phyloP scores from a whole-genome alignment of 352 stramenopile genomes.

The Globisporangium ultimum region DNA sequence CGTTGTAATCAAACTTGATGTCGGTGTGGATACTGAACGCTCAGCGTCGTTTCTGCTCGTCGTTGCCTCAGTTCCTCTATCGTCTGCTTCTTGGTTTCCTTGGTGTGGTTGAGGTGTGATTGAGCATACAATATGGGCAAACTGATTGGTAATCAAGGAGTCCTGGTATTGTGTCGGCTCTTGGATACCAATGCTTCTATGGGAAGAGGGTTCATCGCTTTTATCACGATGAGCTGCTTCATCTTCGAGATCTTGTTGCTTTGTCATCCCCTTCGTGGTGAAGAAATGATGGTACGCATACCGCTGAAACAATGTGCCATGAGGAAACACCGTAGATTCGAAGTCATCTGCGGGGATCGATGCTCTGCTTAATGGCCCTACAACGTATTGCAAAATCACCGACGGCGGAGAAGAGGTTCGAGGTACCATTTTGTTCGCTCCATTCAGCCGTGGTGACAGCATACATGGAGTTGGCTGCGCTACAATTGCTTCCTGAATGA shows the following conservation, averaged over 20 bases:
- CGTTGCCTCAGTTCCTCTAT: not conserved
- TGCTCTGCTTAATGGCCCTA: constrained; percentile 18
- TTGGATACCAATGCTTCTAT: not conserved
- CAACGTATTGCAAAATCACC: constrained; percentile 22
- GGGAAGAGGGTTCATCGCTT: not conserved
- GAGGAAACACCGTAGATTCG: constrained; percentile 6
- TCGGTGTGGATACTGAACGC: not conserved
- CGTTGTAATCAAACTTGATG: not conserved
- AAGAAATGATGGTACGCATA: constrained; percentile 34
- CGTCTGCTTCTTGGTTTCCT: not conserved
- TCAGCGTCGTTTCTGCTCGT: not conserved
- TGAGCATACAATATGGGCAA: constrained; percentile 9
- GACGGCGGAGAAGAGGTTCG: not conserved
- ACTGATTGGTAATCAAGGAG: not conserved
- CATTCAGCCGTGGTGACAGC: not conserved
- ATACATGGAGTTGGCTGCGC: not conserved
- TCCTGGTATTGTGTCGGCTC: not conserved
- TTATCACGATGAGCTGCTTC: not conserved
- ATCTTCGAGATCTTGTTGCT: not conserved
- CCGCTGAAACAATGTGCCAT: constrained; percentile 28
- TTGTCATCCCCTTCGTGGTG: not conserved
- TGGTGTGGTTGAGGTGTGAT: not conserved
- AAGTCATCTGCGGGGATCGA: not conserved
- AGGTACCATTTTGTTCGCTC: not conserved
- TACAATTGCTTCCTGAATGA: constrained; percentile 25